phyloP scores from a whole-genome alignment of 495 filamentous ascomycete species.

The Cryomyces minteri region DNA sequence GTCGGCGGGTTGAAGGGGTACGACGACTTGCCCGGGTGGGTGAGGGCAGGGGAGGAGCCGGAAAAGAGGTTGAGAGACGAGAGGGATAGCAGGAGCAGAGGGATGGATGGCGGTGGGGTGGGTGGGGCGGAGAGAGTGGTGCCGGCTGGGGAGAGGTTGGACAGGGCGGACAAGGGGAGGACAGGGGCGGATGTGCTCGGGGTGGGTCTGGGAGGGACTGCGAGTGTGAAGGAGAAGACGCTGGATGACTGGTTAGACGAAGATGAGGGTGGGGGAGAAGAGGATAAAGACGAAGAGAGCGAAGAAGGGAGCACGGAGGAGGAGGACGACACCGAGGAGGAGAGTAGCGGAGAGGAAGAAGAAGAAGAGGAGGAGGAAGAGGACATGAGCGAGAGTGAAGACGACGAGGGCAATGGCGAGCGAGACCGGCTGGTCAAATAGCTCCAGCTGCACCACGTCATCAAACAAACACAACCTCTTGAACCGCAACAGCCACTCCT shows the following conservation, averaged over 20 bases:
- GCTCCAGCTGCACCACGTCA: no score
- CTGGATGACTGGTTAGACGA: conserved; percentile 83
- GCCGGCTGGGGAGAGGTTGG: conserved; percentile 47
- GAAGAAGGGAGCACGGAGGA: no score
- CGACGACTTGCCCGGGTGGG: conserved; percentile 66
- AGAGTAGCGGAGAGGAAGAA: conserved; percentile 23
- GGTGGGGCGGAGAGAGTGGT: conserved; percentile 19
- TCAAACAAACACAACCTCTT: no score
- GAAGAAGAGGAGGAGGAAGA: conserved; percentile 34
- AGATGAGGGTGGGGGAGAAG: conserved; percentile 31
- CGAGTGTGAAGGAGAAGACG: conserved; percentile 36
- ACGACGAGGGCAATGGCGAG: conserved; percentile 17
- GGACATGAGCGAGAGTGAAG: conserved; percentile 23
- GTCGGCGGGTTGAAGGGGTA: conserved; percentile 58
- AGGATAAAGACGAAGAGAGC: conserved; percentile 25
- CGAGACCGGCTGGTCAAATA: conserved; percentile 26
- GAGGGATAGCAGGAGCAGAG: conserved; percentile 11
- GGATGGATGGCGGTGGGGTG: no score
- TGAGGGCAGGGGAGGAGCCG: conserved; percentile 61
- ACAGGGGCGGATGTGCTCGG: neutral
- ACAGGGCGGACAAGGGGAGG: conserved; percentile 21
- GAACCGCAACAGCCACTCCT: no score
- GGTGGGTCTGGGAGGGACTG: neutral
- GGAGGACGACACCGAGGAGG: conserved; percentile 16
- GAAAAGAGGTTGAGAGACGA: conserved; percentile 49